These are phyloP conservation scores for Ajuga chamaepitys DNA, from an alignment of 257 asterid species.

Conservation along the genomic window DNA sequence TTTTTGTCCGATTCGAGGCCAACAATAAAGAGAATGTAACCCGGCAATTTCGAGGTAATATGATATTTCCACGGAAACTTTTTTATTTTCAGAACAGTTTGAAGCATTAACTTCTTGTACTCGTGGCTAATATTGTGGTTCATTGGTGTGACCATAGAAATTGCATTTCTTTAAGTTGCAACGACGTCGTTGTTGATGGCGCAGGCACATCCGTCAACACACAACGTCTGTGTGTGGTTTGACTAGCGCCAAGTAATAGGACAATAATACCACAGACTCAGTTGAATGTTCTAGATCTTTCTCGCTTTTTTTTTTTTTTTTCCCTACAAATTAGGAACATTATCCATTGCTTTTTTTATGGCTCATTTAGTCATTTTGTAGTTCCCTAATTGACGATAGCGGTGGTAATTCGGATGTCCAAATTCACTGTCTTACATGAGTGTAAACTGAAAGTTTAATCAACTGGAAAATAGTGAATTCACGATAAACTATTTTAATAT, in stretches of 20 bases:
- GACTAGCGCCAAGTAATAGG: constrained; percentile 21
- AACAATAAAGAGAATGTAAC: constrained; percentile 8
- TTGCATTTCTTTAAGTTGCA: neutral
- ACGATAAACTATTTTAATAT: no score
- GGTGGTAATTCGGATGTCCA: no score
- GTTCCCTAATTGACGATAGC: no score
- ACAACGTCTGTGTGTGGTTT: constrained; percentile 14
- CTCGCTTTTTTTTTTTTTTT: neutral
- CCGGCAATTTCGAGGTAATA: constrained; percentile 1
- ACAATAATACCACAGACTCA: neutral
- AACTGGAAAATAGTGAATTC: no score
- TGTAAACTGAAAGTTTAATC: no score
- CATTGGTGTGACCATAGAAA: neutral
- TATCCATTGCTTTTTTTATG: neutral
- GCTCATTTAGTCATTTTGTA: no score
- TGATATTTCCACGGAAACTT: constrained; percentile 9
- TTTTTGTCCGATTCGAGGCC: constrained; percentile 8
- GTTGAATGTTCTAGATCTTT: constrained; percentile 24
- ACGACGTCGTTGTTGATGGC: constrained; percentile 6
- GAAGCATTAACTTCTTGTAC: constrained; percentile 3
- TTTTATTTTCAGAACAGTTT: neutral
- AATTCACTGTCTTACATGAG: no score
- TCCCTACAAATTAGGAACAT: neutral
- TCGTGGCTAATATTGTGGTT: neutral
- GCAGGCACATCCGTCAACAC: constrained; percentile 23